Conservation (phyloP, 768 basidiomycete species). For the Suillus cothurnatus region DNA sequence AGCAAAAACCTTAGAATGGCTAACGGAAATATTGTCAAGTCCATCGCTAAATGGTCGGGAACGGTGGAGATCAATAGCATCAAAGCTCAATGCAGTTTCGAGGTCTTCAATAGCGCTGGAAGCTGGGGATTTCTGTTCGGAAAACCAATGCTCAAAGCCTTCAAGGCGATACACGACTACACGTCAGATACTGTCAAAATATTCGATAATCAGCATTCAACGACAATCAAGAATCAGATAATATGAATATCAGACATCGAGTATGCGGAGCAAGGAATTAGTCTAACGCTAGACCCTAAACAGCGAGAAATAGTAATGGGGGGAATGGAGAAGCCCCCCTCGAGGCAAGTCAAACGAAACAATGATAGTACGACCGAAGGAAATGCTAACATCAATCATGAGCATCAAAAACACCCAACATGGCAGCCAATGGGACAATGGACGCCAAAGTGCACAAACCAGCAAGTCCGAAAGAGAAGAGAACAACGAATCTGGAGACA, state of each 20-base stretch:
- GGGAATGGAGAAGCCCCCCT: too few species aligned
- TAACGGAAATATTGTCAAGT: constrained; percentile 20
- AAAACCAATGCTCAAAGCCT: constrained; percentile 27
- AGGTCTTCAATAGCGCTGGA: constrained; percentile 24
- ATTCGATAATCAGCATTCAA: rapidly evolving
- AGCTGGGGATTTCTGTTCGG: constrained; percentile 34
- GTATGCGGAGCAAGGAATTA: not conserved
- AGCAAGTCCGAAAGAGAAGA: too few species aligned
- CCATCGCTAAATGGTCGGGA: constrained; percentile 15
- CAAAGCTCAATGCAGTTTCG: too few species aligned
- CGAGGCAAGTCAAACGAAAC: too few species aligned
- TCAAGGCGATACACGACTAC: constrained; percentile 30
- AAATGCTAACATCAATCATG: too few species aligned
- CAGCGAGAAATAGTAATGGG: too few species aligned
- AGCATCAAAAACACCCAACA: too few species aligned
- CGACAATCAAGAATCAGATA: not conserved
- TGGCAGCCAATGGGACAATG: too few species aligned
- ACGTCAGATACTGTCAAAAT: constrained; percentile 1
- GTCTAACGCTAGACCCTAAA: too few species aligned
- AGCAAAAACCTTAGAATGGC: constrained; percentile 32
- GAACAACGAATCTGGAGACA: too few species aligned
- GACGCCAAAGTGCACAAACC: too few species aligned
- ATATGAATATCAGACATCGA: not conserved
- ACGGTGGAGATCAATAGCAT: not conserved
- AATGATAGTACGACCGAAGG: too few species aligned